Evolutionary conservation across 495 filamentous ascomycete genomes (phyloP), one percentile per base, ranked within the genome.

Genomic region (Xylaria sp.): DNA sequence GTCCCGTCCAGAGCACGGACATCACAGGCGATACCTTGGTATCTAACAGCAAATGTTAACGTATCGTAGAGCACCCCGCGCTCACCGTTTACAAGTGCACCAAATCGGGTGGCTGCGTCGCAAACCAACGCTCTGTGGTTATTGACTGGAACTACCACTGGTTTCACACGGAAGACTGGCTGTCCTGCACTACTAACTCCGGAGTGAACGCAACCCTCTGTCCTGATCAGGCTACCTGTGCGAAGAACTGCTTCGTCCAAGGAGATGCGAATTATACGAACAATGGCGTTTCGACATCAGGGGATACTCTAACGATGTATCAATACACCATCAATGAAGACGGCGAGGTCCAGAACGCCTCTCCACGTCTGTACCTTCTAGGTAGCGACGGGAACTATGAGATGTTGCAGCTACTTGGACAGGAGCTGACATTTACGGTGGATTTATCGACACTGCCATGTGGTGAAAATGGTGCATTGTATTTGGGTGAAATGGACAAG

Each of bases 401-500:
- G 77, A 82, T 86, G 52, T 82, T 91, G 73, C 79, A 88, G 69
- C 80, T 91, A 8, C 77, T 88, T 68, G 86, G 88, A 73, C 80
- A 85, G 73, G 91, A 93, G 81, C 84, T 93, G 72, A 88, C 87
- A 5, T 92, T 93, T 69, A 89, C 90, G 68, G 90, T 92, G 0
- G 91, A 93, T 68, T 81, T 89, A 33, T 88, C 86, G 29, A 83
- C 87, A 43, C 80, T 92, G 31, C 87, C 89, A 1, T 93, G 91
- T 73, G 91, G 91, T 43, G 86, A 90, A 72, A 92, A 94, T 79
- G 91, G 91, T 63, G 91, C 91, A 17, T 79, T 93, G 29, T 93
- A 93, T 78, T 84, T 93, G 7, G 83, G 87, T 5, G 78, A 87
- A 73, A 93, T 93, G 91, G 85, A 90, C 52, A 77, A 84, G 12